Conservation (phyloP, 2,329 filamentous ascomycete species). For the Cladophialophora chaetospira region DNA sequence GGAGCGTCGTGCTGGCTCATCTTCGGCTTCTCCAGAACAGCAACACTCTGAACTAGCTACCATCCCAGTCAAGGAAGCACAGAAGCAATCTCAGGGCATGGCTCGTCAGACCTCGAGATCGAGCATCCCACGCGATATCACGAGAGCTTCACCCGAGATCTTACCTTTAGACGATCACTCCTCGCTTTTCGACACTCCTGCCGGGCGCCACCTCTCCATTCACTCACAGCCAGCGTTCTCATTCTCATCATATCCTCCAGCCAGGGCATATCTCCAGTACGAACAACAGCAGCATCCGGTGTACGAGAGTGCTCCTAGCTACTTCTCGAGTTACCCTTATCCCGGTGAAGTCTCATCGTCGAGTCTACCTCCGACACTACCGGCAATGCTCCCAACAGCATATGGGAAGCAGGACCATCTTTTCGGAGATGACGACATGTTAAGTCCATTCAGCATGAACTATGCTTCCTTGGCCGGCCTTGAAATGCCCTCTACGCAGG, state of each 20-base stretch:
- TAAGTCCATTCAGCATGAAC: constrained; percentile 62
- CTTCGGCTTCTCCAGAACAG: constrained; percentile 63
- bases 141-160: constrained; percentile 31
- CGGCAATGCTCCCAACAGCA: constrained; percentile 44
- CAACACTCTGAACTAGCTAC: constrained; percentile 55
- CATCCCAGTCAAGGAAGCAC: constrained; percentile 34
- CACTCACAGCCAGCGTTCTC: constrained; percentile 27
- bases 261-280: constrained; percentile 31
- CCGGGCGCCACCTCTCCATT: constrained; percentile 25
- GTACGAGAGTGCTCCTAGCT: constrained; percentile 40
- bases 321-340: constrained; percentile 39
- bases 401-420: constrained; percentile 54
- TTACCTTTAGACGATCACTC: constrained; percentile 31
- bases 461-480: constrained; percentile 62
- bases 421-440: constrained; percentile 57
- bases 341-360: constrained; percentile 45
- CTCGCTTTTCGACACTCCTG: constrained; percentile 26
- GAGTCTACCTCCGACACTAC: constrained; percentile 46
- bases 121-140: constrained; percentile 24
- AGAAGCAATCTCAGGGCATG: constrained; percentile 22
- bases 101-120: constrained; percentile 26
- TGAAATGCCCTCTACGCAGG: constrained; percentile 48
- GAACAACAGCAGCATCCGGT: constrained; percentile 31
- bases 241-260: constrained; percentile 29
- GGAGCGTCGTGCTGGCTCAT: constrained; percentile 62